These are phyloP conservation scores for Suillus brevipes DNA, from an alignment of 768 basidiomycete species.

Conservation along the genomic window DNA sequence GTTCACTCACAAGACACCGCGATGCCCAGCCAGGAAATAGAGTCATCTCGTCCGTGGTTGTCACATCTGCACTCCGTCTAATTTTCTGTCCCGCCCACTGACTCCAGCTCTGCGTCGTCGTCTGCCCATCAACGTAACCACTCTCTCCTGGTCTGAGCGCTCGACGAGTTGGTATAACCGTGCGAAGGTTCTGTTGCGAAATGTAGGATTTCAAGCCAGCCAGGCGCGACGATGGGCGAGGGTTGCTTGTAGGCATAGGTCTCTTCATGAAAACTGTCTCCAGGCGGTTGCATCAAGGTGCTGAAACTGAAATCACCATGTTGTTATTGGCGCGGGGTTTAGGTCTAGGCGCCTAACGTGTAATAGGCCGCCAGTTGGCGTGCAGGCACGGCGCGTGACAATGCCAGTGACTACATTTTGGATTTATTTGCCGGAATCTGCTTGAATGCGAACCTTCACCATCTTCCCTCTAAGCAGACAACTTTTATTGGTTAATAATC, in stretches of 20 bases:
- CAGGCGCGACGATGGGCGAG: slow-evolving; percentile 35
- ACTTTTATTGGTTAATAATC: not conserved
- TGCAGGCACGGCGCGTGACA: slow-evolving; percentile 9
- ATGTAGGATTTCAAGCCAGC: slow-evolving; percentile 51
- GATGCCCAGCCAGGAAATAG: slow-evolving; percentile 86
- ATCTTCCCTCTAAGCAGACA: not conserved
- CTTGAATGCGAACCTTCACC: slow-evolving; percentile 16
- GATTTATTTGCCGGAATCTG: not conserved
- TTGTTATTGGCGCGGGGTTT: too few species aligned
- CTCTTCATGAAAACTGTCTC: slow-evolving; percentile 7
- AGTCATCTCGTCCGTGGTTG: slow-evolving; percentile 47
- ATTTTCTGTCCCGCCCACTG: slow-evolving; percentile 68
- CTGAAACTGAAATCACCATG: not conserved
- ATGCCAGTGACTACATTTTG: not conserved
- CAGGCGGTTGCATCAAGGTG: slow-evolving; percentile 1
- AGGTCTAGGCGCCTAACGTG: not conserved
- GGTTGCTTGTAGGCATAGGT: slow-evolving; percentile 23
- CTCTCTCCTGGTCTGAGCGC: slow-evolving; percentile 22
- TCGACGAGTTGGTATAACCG: slow-evolving; percentile 22
- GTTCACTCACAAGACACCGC: slow-evolving; percentile 40
- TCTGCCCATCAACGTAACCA: slow-evolving; percentile 20
- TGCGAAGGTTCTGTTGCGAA: slow-evolving; percentile 41
- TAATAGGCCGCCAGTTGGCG: not conserved
- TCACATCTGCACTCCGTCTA: slow-evolving; percentile 27
- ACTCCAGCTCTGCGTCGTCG: slow-evolving; percentile 48